These are phyloP conservation scores for Ogataea minuta DNA, from an alignment of 805 yeast species.

Conservation along the genomic window DNA sequence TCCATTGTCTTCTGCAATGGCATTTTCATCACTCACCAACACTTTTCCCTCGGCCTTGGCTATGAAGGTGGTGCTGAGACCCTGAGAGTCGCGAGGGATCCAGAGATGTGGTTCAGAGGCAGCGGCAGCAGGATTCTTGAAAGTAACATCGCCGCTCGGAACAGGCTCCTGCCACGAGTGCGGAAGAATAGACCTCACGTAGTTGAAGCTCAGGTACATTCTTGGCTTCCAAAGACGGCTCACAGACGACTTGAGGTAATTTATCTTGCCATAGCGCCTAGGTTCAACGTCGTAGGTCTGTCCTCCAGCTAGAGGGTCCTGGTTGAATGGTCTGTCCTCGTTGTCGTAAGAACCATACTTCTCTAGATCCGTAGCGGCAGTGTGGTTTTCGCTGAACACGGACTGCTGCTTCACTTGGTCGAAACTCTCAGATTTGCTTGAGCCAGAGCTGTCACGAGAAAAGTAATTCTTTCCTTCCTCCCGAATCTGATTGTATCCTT, in stretches of 20 bases:
- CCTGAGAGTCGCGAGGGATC: conserved; percentile 68
- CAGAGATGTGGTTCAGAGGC: conserved; percentile 63
- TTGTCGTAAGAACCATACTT: conserved; percentile 18
- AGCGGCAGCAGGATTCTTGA: conserved; percentile 56
- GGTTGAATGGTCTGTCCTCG: conserved; percentile 28
- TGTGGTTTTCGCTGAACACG: conserved; percentile 16
- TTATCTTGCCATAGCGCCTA: conserved; percentile 11
- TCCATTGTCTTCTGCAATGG: conserved; percentile 59
- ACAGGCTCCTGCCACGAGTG: conserved; percentile 22
- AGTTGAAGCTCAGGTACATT: conserved; percentile 38
- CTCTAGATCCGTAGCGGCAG: conserved; percentile 20
- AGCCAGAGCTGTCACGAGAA: conserved; percentile 21
- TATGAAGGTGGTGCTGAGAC: conserved; percentile 60
- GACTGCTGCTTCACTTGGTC: conserved; percentile 15
- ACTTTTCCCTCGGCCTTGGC: conserved; percentile 54
- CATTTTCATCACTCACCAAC: conserved; percentile 54
- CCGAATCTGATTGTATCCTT: conserved; percentile 59
- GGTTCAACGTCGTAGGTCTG: conserved; percentile 7
- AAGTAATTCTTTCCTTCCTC: conserved; percentile 31
- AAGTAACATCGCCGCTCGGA: conserved; percentile 22
- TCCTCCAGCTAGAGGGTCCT: conserved; percentile 5
- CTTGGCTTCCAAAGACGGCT: conserved; percentile 45
- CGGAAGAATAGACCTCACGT: conserved; percentile 44
- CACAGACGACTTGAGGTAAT: conserved; percentile 12
- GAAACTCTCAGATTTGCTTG: conserved; percentile 26